Evolutionary conservation across 1,139 yeast genomes (phyloP).

Genomic region (Suhomyces bolitotheri): DNA sequence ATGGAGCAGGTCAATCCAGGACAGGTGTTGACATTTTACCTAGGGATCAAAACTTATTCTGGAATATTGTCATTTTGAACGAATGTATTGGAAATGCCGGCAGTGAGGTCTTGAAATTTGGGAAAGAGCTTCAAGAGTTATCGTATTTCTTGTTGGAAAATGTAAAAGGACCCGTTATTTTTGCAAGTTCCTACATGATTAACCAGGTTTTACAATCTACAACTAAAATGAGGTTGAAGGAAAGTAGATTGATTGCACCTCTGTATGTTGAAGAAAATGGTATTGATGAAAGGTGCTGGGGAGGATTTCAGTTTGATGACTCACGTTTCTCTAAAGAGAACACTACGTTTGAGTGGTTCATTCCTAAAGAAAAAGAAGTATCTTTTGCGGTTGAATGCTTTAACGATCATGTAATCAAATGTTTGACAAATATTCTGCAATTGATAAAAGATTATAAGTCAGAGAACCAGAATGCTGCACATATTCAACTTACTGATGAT

Average conservation of each 20-base stretch:
- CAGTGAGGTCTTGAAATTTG: slow-evolving; percentile 43
- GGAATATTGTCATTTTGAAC: slow-evolving; percentile 71
- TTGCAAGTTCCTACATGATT: slow-evolving; percentile 53
- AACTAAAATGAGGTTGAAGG: slow-evolving; percentile 59
- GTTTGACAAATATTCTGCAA: slow-evolving; percentile 44
- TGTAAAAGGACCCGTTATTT: slow-evolving; percentile 66
- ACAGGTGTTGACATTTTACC: slow-evolving; percentile 69
- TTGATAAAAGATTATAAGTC: slow-evolving; percentile 33
- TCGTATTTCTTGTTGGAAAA: slow-evolving; percentile 52
- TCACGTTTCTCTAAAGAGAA: slow-evolving; percentile 41
- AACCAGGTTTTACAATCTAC: slow-evolving; percentile 69
- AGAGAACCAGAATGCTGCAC: slow-evolving; percentile 20
- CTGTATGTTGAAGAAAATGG: slow-evolving; percentile 30
- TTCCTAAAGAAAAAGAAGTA: slow-evolving; percentile 60
- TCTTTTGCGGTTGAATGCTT: slow-evolving; percentile 63
- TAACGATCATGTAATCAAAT: slow-evolving; percentile 46
- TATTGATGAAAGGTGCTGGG: slow-evolving; percentile 64
- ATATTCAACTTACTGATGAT: slow-evolving; percentile 43
- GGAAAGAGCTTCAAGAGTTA: slow-evolving; percentile 50
- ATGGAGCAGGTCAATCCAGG: slow-evolving; percentile 80
- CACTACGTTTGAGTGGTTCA: slow-evolving; percentile 70
- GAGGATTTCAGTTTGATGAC: slow-evolving; percentile 61
- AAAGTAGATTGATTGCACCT: slow-evolving; percentile 54
- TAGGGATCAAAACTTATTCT: slow-evolving; percentile 72
- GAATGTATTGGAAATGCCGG: slow-evolving; percentile 76